Evolutionary conservation across 2,329 filamentous ascomycete genomes (phyloP), one percentile per base, ranked within the genome.

Genomic region (Cordyceps javanica): DNA sequence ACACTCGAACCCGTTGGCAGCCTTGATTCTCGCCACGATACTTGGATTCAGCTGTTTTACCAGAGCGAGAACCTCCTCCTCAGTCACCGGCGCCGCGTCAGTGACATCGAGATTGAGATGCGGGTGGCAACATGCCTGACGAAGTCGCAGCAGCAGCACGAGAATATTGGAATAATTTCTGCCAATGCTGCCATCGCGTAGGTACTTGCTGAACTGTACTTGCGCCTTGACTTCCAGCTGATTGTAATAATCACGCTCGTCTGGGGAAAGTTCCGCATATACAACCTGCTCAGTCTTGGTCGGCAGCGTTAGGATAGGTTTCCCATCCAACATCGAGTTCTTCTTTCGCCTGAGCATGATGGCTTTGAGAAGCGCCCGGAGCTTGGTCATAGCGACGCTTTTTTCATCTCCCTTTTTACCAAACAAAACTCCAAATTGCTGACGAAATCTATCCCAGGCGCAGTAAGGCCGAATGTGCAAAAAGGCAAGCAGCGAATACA

Each of bases 341-440:
- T 96, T 96, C 57, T 87, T 92, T 21, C 92, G 87, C 28, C 91
- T 87, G 51, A 96, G 78, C 73, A 96, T 86, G 49, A 92, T 85
- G 1, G 89, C 88, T 65, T 90, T 91, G 38, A 96, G 80, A 5
- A 96, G 72, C 6, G 84, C 83, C 59, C 90, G 90, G 5, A 96
- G 73, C 63, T 86, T 83, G 53, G 74, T 73, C 85, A 96, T 90
- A 2, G 86, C 86, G 60, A 82, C 82, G 9, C 72, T 74, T 49
- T 78, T 77, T 57, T 85, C 83, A 54, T 83, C 78, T 2, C 73
- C 67, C 26, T 64, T 67, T 38, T 64, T 67, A 39, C 68, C 70
- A 52, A 74, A 73, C 5, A 75, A 63, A 8, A 62, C 61, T n/a
- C 70, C 74, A 61, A 82, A 82, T 4, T 68, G 66, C 70, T 65